Evolutionary conservation across 192 early-diverging fungal species (phyloP).

Genomic region (Phlyctochytrium bullatum): DNA sequence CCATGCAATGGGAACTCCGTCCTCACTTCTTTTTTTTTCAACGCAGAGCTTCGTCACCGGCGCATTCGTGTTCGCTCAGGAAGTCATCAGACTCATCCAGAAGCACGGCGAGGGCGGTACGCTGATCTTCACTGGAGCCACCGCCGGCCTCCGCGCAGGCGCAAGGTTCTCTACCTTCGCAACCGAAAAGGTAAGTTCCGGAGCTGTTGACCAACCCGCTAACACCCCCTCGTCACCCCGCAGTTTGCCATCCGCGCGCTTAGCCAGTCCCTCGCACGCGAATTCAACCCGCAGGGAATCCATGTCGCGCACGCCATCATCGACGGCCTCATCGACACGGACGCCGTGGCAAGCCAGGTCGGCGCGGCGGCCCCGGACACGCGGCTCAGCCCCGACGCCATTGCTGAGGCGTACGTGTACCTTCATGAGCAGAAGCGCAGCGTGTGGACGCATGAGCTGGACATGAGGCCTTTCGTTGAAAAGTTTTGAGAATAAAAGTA

Average conservation of each 20-base stretch:
- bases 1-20: no score
- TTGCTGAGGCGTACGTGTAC: constrained; percentile 23
- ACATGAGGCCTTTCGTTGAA: constrained; percentile 24
- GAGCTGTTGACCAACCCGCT: neutral
- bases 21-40: neutral
- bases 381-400: constrained; percentile 13
- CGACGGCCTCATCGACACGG: constrained; percentile 33
- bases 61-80: constrained; percentile 3
- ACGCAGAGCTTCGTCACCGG: neutral
- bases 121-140: constrained; percentile 38
- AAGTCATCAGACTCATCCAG: neutral
- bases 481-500: constrained; percentile 15
- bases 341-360: constrained; percentile 8
- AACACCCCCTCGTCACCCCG: neutral
- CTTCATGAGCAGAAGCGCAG: constrained; percentile 30
- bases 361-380: constrained; percentile 19
- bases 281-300: constrained; percentile 33
- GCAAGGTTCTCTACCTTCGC: constrained; percentile 31
- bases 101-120: constrained; percentile 22
- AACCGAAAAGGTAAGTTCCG: constrained; percentile 13
- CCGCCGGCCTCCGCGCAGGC: constrained; percentile 21
- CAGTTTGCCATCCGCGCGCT: constrained; percentile 25
- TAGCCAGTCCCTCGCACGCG: constrained; percentile 31
- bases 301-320: constrained; percentile 37
- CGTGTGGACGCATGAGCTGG: constrained; percentile 35